A percentile compares a stretch with the other conserved stretches of the same genome.
These are phyloP conservation scores for Eucalyptus camaldulensis DNA, from an alignment of 345 rosid species.

Conservation along the genomic window DNA sequence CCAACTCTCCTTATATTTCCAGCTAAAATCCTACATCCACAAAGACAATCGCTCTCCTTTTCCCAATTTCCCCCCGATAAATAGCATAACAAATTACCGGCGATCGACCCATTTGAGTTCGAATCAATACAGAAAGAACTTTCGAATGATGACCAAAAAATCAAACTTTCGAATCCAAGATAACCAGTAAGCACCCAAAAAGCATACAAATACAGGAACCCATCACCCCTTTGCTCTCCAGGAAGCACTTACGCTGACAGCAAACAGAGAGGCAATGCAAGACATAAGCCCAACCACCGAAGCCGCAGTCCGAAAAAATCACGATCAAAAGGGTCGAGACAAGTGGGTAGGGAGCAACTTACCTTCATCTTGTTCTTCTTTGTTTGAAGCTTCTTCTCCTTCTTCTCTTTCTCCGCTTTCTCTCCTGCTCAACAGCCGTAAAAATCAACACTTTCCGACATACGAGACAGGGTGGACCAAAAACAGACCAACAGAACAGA, in stretches of 20 bases:
- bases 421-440: constrained; percentile 34
- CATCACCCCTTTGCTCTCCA: not conserved
- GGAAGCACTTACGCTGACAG: not conserved
- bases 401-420: constrained; percentile 62
- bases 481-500: not conserved
- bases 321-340: not conserved
- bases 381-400: constrained; percentile 54
- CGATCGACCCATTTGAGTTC: not conserved
- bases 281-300: not conserved
- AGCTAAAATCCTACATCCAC: not conserved
- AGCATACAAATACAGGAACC: not conserved
- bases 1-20: not conserved
- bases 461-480: not conserved
- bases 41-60: not conserved
- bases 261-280: not conserved
- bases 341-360: not conserved
- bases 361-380: constrained; percentile 98
- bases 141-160: not conserved
- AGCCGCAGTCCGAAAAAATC: not conserved
- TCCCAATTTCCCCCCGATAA: not conserved
- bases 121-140: not conserved
- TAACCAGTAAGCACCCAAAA: not conserved
- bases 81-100: not conserved
- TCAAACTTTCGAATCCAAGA: not conserved
- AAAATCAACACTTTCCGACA: not conserved